Percentiles rank a stretch among this genome's conserved stretches.
Conservation (phyloP, 2,329 filamentous ascomycete genomes). For the Fusarium piperis region DNA sequence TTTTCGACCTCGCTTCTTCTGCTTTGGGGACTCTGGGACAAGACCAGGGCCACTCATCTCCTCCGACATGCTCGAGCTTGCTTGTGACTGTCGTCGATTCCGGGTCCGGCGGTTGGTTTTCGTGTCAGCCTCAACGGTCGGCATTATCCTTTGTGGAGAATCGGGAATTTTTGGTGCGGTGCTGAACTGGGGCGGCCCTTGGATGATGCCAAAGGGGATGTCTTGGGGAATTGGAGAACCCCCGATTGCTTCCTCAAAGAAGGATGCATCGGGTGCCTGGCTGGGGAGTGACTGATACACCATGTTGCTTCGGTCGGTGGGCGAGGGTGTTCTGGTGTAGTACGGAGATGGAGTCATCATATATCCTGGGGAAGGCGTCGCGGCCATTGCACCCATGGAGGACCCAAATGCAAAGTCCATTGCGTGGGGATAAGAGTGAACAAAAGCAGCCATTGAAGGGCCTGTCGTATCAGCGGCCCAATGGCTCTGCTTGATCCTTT, state of each 20-base stretch:
- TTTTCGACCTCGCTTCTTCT: conserved; percentile 42
- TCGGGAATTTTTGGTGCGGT: conserved; percentile 1
- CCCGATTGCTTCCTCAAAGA: conserved; percentile 42
- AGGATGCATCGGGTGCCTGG: conserved; percentile 36
- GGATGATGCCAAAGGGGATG: conserved; percentile 27
- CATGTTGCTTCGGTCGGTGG: conserved; percentile 27
- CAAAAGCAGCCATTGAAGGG: conserved; percentile 27
- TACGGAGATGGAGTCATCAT: conserved; percentile 34
- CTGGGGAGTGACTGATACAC: conserved; percentile 25
- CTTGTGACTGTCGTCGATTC: conserved; percentile 20
- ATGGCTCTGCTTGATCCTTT: conserved; percentile 8
- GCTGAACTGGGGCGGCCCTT: conserved; percentile 25
- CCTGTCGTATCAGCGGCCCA: not conserved
- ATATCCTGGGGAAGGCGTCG: conserved; percentile 31
- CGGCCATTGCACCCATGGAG: conserved; percentile 17
- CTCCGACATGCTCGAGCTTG: conserved; percentile 16
- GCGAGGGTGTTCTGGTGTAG: conserved; percentile 35
- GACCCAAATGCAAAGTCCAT: conserved; percentile 29
- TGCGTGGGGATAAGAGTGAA: conserved; percentile 30
- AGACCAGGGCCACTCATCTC: not conserved
- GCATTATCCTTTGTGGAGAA: conserved; percentile 6
- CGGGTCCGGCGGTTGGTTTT: conserved; percentile 14
- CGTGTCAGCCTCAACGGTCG: conserved; percentile 19
- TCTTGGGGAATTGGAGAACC: conserved; percentile 33
- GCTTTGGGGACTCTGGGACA: conserved; percentile 13